Percentiles rank a stretch among this genome's conserved stretches.
These are phyloP conservation scores for Plasmopara viticola DNA, from an alignment of 352 stramenopile genomes.

Conservation along the genomic window DNA sequence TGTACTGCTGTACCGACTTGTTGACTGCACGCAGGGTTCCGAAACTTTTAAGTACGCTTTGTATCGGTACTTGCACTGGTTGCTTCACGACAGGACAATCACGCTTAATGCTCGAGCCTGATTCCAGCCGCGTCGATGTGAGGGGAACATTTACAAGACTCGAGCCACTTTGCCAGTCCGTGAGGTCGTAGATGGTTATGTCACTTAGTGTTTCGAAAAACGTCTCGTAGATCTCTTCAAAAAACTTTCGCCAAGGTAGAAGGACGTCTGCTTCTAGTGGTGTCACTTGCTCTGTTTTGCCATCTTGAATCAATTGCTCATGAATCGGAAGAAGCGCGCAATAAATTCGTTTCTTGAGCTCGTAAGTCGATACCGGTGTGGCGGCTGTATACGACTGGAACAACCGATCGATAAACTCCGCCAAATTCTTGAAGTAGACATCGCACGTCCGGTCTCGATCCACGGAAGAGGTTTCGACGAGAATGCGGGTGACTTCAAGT, in stretches of 20 bases:
- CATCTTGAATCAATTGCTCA: constrained; percentile 23
- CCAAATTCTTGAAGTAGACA: constrained; percentile 47
- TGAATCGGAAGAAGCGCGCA: constrained; percentile 46
- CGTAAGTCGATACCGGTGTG: constrained; percentile 37
- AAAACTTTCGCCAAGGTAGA: constrained; percentile 52
- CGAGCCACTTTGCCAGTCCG: constrained; percentile 17
- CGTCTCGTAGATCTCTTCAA: constrained; percentile 49
- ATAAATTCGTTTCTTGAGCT: constrained; percentile 64
- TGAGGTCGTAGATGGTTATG: constrained; percentile 38
- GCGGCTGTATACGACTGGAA: constrained; percentile 28
- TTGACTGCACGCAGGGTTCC: constrained; percentile 9
- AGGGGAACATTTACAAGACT: constrained; percentile 11
- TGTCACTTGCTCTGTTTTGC: constrained; percentile 8
- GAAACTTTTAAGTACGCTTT: constrained; percentile 39
- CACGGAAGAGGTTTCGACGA: constrained; percentile 13
- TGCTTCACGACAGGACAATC: constrained; percentile 7
- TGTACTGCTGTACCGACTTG: constrained; percentile 22
- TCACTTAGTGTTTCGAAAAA: constrained; percentile 57
- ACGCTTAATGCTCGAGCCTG: constrained; percentile 4
- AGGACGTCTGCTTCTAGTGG: constrained; percentile 16
- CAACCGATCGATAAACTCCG: constrained; percentile 46
- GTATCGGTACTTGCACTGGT: constrained; percentile 22
- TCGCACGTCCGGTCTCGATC: constrained; percentile 37
- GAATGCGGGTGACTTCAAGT: constrained; percentile 27
- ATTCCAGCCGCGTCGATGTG: neutral